phyloP scores from a whole-genome alignment of 1,284 basidiomycete species.

The Boletus mariae region DNA sequence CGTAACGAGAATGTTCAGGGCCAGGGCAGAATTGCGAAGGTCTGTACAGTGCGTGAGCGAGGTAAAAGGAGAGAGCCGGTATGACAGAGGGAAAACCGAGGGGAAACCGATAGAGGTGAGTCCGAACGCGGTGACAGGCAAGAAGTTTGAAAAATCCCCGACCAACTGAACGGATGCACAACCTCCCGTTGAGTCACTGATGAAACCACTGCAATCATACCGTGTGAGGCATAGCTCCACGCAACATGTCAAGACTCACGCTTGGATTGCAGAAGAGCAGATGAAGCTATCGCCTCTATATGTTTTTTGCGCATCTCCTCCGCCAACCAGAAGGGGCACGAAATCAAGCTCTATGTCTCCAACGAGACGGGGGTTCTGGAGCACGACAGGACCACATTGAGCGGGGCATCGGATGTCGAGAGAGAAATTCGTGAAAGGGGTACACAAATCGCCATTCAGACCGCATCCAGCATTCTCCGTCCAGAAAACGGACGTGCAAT shows the following conservation, averaged over 20 bases:
- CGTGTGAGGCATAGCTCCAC: conserved; percentile 4
- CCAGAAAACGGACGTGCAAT: conserved; percentile 33
- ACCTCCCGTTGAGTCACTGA: conserved; percentile 65
- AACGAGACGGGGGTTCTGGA: conserved; percentile 78
- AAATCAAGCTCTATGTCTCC: conserved; percentile 65
- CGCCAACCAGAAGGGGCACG: conserved; percentile 79
- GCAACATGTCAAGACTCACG: conserved; percentile 43
- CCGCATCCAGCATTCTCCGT: conserved; percentile 71
- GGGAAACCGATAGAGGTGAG: conserved; percentile 73
- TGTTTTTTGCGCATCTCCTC: conserved; percentile 64
- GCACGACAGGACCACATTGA: conserved; percentile 60
- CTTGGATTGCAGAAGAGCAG: conserved; percentile 82
- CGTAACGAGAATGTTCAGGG: conserved; percentile 67
- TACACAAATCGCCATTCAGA: conserved; percentile 64
- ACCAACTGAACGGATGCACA: conserved; percentile 70
- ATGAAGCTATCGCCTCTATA: conserved; percentile 86
- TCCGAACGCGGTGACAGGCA: conserved; percentile 58
- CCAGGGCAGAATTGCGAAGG: conserved; percentile 62
- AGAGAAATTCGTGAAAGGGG: conserved; percentile 59
- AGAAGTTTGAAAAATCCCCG: conserved; percentile 70
- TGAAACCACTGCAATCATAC: conserved; percentile 52
- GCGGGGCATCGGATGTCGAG: conserved; percentile 83
- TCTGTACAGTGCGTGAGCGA: conserved; percentile 67
- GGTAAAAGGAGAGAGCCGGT: conserved; percentile 44
- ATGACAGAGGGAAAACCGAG: conserved; percentile 67